Conservation (phyloP, 148 eudicot genomes). For the Polygonum maritimum region DNA sequence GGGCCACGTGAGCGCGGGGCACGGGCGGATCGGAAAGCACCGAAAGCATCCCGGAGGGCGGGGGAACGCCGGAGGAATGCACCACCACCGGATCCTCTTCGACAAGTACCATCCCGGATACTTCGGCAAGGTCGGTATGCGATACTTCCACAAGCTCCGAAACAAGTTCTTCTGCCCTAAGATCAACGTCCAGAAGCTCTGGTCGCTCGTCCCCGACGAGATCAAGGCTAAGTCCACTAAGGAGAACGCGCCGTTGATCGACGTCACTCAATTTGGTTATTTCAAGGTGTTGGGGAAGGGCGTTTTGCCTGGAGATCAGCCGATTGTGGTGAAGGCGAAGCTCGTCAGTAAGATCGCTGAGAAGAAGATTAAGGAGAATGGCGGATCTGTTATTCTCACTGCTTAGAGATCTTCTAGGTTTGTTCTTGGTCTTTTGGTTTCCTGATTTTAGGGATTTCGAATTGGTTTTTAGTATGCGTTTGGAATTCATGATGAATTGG, state of each 20-base stretch:
- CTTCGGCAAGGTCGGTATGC: constrained; percentile 10
- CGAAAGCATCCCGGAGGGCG: constrained; percentile 8
- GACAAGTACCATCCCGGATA: constrained; percentile 11
- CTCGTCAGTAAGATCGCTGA: constrained; percentile 9
- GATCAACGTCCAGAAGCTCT: neutral
- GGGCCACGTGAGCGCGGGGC: constrained; percentile 7
- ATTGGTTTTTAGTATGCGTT: too few relatives aligned
- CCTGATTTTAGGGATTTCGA: neutral
- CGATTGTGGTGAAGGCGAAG: constrained; percentile 6
- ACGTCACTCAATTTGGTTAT: neutral
- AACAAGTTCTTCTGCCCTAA: constrained; percentile 8
- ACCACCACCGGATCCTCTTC: constrained; percentile 12
- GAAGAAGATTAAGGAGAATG: constrained; percentile 8
- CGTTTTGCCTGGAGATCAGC: neutral
- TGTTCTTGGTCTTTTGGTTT: neutral
- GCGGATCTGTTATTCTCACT: constrained; percentile 10
- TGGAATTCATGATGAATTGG: too few relatives aligned
- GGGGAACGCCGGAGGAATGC: constrained; percentile 11
- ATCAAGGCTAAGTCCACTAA: neutral
- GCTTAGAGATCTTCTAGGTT: neutral
- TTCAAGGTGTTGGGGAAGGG: constrained; percentile 8
- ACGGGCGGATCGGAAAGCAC: constrained; percentile 10
- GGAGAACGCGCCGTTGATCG: neutral
- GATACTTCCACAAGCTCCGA: constrained; percentile 3
- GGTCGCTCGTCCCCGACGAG: constrained; percentile 7